Evolutionary conservation across 768 basidiomycete species (phyloP), one percentile per base, ranked within the genome.

Genomic region (Tephrocybe sp.): DNA sequence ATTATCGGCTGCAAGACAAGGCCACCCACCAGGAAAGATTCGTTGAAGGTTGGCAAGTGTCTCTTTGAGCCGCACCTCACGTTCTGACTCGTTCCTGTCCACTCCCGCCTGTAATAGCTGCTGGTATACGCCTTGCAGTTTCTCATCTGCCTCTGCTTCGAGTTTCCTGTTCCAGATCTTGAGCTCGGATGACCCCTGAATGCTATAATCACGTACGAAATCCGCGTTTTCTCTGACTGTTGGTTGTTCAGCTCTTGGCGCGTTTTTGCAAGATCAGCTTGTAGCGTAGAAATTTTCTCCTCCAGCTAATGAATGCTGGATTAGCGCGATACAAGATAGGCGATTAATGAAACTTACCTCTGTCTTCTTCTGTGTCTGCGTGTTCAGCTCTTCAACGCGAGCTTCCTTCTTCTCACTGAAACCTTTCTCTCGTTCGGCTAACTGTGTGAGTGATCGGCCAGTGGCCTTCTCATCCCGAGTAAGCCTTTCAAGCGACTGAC

Each of bases 61-160:
- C 65, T 98, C 95, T 65, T 93, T 96, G 51, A 96, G 73, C 63
- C 78, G 85, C 4, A 70, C 75, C 61, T 98, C 95, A 20, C 86
- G 79, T 63, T 98, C 93, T 0, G 85, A 85, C 67, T 97, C 92
- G 40, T 85, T 84, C 68, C 76, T 87, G 62, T 98, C 95, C 0
- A 91, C 86, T 24, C 93, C 91, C 1, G 95, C 95, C 64, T 95
- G 90, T 12, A 93, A 73, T 3, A 99, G 79, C 62, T 97, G 87
- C 41, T 85, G 79, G 62, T 91, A 89, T 3, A 91, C 78, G 12
- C 84, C 85, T 45, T 85, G 78, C 4, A 99, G 80, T 64, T 95
- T 94, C 69, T 96, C 96, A 64, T 96, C 95, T 21, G 88, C 81
- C 61, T 99, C 95, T 0, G 84, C 81, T 67, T 97, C 94, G 11